Evolutionary conservation across 1,284 basidiomycete genomes (phyloP).

Genomic region (Boletus semigastroideus): DNA sequence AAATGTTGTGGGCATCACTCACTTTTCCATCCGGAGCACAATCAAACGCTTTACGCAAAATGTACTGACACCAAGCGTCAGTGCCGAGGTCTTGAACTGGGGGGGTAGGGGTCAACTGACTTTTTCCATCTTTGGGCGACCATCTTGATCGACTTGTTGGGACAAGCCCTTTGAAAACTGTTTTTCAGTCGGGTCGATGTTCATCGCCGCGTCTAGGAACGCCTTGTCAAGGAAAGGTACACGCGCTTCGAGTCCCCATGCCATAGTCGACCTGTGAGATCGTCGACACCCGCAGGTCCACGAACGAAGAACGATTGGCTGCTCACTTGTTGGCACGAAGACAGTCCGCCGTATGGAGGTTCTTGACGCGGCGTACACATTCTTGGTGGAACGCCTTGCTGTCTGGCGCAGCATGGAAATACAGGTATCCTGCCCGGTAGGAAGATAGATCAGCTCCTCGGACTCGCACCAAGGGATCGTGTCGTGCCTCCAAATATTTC

Average conservation of each 20-base stretch:
- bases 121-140: conserved; percentile 92
- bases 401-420: conserved; percentile 98
- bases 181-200: conserved; percentile 86
- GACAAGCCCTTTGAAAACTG: conserved; percentile 83
- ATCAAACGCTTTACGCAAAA: conserved; percentile 97
- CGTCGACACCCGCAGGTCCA: conserved; percentile 4
- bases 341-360: conserved; percentile 97
- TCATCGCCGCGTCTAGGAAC: conserved; percentile 95
- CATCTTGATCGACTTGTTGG: conserved; percentile 82
- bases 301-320: conserved; percentile 1
- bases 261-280: conserved; percentile 87
- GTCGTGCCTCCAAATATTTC: conserved; percentile 90
- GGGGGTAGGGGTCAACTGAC: conserved; percentile 36
- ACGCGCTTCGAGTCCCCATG: conserved; percentile 98
- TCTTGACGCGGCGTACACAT: conserved; percentile 93
- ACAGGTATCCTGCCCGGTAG: conserved; percentile 78
- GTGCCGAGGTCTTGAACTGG: conserved; percentile 3
- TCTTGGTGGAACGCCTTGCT: conserved; percentile 93
- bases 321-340: conserved; percentile 95
- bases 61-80: conserved; percentile 61
- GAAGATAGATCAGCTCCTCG: conserved; percentile 3
- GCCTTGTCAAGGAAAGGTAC: conserved; percentile 98
- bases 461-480: background rate
- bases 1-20: conserved; percentile 4
- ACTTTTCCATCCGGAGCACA: conserved; percentile 82